Evolutionary conservation across 176 grass and related monocot species (phyloP).

Genomic region (Oryza meyeriana): DNA sequence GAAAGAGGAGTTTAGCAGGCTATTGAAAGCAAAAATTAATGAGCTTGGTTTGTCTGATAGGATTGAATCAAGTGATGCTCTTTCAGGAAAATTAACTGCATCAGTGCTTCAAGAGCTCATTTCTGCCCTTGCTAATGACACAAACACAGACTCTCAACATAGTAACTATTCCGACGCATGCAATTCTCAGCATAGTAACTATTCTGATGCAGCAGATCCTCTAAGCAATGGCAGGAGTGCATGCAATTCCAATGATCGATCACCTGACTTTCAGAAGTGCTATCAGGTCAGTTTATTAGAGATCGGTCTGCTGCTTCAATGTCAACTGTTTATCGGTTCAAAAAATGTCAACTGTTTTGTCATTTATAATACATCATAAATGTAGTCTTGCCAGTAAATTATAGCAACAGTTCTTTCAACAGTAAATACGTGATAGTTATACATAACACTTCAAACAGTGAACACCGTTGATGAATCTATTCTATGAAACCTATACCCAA

Average conservation of each 20-base stretch:
- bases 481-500: not conserved
- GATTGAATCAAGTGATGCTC: constrained; percentile 32
- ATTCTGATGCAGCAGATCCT: constrained; percentile 8
- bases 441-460: not conserved
- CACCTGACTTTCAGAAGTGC: constrained; percentile 19
- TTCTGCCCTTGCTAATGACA: constrained; percentile 40
- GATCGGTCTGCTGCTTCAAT: not conserved
- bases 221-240: not conserved
- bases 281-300: constrained; percentile 55
- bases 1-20: constrained; percentile 43
- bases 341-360: not conserved
- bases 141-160: not conserved
- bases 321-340: not conserved
- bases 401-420: not conserved
- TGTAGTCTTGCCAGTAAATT: not conserved
- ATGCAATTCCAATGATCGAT: constrained; percentile 24
- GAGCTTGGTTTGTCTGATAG: constrained; percentile 45
- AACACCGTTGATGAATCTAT: not conserved
- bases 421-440: not conserved
- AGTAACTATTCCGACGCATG: constrained; percentile 4
- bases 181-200: constrained; percentile 17
- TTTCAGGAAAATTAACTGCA: constrained; percentile 39
- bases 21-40: constrained; percentile 45
- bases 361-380: not conserved
- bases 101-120: constrained; percentile 63